These are phyloP conservation scores for Pichia sp. DNA, from an alignment of 1,139 yeast species.

Conservation along the genomic window DNA sequence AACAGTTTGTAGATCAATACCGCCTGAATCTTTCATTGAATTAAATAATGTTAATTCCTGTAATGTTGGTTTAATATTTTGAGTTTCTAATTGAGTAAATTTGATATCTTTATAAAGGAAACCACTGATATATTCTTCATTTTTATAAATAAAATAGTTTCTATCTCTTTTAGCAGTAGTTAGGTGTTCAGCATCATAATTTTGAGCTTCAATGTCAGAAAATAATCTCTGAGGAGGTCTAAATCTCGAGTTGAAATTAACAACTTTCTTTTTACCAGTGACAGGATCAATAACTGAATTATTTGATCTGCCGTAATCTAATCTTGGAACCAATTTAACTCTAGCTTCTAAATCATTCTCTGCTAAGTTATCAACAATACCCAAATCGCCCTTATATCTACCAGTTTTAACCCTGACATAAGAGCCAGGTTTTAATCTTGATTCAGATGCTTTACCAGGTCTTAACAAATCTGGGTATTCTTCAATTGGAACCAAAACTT, in stretches of 20 bases:
- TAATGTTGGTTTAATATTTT: slow-evolving; percentile 77
- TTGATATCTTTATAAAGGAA: slow-evolving; percentile 81
- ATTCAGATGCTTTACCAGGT: slow-evolving; percentile 83
- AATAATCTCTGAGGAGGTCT: slow-evolving; percentile 84
- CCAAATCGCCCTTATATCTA: slow-evolving; percentile 86
- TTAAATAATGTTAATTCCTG: slow-evolving; percentile 85
- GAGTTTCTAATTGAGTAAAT: slow-evolving; percentile 72
- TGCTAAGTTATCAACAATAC: slow-evolving; percentile 85
- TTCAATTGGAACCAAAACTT: slow-evolving; percentile 86
- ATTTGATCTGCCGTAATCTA: slow-evolving; percentile 75
- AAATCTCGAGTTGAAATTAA: slow-evolving; percentile 40
- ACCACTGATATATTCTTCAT: slow-evolving; percentile 88
- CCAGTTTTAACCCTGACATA: slow-evolving; percentile 90
- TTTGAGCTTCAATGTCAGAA: slow-evolving; percentile 59
- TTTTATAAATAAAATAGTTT: slow-evolving; percentile 65
- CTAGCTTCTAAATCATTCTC: slow-evolving; percentile 94
- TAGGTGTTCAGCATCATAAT: slow-evolving; percentile 48
- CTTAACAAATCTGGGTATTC: slow-evolving; percentile 91
- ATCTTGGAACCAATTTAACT: slow-evolving; percentile 84
- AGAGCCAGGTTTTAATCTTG: slow-evolving; percentile 83
- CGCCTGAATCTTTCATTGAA: slow-evolving; percentile 55
- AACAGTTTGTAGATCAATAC: slow-evolving; percentile 76
- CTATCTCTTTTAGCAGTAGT: slow-evolving; percentile 61
- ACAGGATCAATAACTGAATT: slow-evolving; percentile 36
- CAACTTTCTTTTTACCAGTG: slow-evolving; percentile 42